Evolutionary conservation across 1,139 yeast species (phyloP), one percentile per base, ranked within the genome.

Genomic region (Martiniozyma asiatica): DNA sequence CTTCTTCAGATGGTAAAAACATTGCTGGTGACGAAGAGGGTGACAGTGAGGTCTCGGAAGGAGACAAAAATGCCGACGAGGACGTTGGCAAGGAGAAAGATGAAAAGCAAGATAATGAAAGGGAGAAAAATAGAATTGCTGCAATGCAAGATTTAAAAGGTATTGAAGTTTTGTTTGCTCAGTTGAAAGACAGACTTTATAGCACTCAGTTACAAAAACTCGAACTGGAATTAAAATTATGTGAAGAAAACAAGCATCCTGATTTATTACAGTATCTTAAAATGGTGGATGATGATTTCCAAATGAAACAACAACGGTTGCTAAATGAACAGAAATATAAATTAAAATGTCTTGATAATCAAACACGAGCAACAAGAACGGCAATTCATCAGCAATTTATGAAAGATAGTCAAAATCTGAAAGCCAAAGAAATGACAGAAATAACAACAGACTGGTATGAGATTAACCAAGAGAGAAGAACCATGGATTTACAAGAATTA

Each of bases 381-480:
- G 70, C 77, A 35, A 68, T 84, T 25, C 96, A 87, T 51, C 97
- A 89, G 53, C 84, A 85, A 50, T 85, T 71, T 51, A 57, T 72
- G 50, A 79, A 78, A 45, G 68, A 71, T 38, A 59, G 72, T 27
- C 73, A 76, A 46, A 94, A 85, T 48, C 55, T 68, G 29, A 78
- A 87, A 39, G 67, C 68, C 35, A 61, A 63, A 22, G 63, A 84
- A 61, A 65, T 89, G 31, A 65, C 71, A 35, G 66, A 72, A 13
- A 81, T 94, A 5, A 87, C 97, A 2, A 72, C 81, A 29, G 67
- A 73, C 42, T 89, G 98, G 97, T 89, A 89, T 57, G 78, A 80
- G 42, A 80, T 87, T 46, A 87, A 87, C 54, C 73, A 78, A 45
- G 98, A 89, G 52, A 65, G 97, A 42, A 68, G 94, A 41, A 75